These are phyloP conservation scores for Tetrahymena thermophila DNA, from an alignment of 73 alveolate species.

Conservation along the genomic window DNA sequence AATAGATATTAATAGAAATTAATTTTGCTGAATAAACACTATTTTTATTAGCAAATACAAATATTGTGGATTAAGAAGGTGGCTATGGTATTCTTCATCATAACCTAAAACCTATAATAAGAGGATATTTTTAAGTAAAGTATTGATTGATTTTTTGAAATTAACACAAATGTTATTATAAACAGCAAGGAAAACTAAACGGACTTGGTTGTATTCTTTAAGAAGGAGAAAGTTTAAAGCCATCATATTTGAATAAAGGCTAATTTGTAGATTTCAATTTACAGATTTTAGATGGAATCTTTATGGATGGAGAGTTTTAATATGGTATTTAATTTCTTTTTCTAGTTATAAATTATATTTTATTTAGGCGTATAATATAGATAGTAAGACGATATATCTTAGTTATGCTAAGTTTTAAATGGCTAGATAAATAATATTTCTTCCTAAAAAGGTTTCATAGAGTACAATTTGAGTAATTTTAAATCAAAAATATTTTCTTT, in stretches of 20 bases:
- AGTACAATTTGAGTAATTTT: background rate
- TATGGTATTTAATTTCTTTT: background rate
- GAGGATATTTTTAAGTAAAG: background rate
- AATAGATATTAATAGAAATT: background rate
- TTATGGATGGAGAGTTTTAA: background rate
- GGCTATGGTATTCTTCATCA: background rate
- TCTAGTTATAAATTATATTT: background rate
- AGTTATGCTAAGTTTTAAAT: background rate
- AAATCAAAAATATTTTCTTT: background rate
- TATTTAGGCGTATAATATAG: background rate
- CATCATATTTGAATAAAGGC: background rate
- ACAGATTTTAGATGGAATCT: background rate
- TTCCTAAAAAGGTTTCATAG: background rate
- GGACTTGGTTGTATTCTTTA: background rate
- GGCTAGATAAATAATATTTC: background rate
- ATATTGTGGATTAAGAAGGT: background rate
- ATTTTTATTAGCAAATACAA: background rate
- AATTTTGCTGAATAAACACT: background rate
- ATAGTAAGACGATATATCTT: background rate
- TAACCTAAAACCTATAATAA: background rate
- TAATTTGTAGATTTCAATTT: background rate
- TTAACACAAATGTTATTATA: background rate
- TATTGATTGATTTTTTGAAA: background rate
- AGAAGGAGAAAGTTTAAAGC: background rate
- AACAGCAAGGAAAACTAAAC: background rate